These are phyloP conservation scores for Nicotiana otophora DNA, from an alignment of 257 asterid species.

Conservation along the genomic window DNA sequence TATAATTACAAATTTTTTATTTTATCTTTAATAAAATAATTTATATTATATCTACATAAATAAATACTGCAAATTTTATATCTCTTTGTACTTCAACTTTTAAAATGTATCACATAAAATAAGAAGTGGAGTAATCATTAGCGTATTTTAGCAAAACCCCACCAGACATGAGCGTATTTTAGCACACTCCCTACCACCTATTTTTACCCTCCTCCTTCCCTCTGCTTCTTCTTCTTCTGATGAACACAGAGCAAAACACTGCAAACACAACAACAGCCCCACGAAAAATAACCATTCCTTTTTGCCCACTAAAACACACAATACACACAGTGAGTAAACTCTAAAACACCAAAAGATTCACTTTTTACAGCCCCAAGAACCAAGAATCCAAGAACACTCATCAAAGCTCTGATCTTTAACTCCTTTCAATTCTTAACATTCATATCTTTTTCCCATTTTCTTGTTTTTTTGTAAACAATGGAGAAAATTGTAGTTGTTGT, in stretches of 20 bases:
- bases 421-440: no score
- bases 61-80: no score
- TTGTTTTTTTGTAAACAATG: slow-evolving; percentile 27
- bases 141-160: neutral
- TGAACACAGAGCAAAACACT: neutral
- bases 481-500: slow-evolving; percentile 49
- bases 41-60: no score
- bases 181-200: neutral
- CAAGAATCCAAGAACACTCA: neutral
- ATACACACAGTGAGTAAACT: neutral
- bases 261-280: neutral
- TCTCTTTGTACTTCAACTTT: no score
- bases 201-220: neutral
- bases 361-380: neutral
- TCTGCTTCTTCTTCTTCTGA: neutral
- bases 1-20: no score
- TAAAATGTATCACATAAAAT: no score
- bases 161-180: neutral
- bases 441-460: neutral
- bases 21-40: no score
- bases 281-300: no score
- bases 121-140: neutral
- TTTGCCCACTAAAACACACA: neutral
- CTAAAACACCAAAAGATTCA: neutral
- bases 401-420: neutral